Base-by-base conservation (phyloP, 2,329 filamentous ascomycete genomes). In the Fusarium mundagurra region DNA sequence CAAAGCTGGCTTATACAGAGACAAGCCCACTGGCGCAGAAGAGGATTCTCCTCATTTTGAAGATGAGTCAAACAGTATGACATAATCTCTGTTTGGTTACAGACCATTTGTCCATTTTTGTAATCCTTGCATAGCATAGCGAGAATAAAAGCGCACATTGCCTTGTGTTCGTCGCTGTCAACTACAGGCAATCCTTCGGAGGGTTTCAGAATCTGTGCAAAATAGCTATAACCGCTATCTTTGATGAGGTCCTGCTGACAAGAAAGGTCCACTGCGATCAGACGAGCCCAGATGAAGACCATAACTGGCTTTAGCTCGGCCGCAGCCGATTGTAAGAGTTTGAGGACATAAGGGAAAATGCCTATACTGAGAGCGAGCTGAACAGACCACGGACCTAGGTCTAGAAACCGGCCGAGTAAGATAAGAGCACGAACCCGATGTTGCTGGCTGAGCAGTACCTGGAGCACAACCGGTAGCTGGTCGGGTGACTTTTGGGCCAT, bases 261-360 rank as follows among this genome's bases (percentile, higher is more conserved):
- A 3, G 94, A 94, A 68, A 96, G 92, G 80, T 99, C 96, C 11
- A 99, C 96, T 13, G 96, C 96, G 73, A 99, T 90, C 48, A 99
- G 94, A 55, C 96, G 91, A 11, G 96, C 95, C 96, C 96, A 99
- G 72, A 99, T 99, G 82, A 98, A 99, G 10, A 99, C 95, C 96
- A 99, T 98, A 69, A 98, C 95, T 0, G 96, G 96, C 80, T 98
- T 98, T 71, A 99, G 85, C 82, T 99, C 96, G 53, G 94, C 90
- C 0, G 96, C 96, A 53, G 97, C 96, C 9, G 96, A 98, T 82
- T 99, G 96, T 24, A 99, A 86, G 33, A 99, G 87, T 83, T 99
- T 99, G 39, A 99, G 86, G n/a, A 99, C 96, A 80, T 99, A 99
- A 1, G 96, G 96, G 82, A 99, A 99, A 72, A 99, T 99, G 31